Conservation (phyloP, 257 asterid species). For the Solanum lignicaule region DNA sequence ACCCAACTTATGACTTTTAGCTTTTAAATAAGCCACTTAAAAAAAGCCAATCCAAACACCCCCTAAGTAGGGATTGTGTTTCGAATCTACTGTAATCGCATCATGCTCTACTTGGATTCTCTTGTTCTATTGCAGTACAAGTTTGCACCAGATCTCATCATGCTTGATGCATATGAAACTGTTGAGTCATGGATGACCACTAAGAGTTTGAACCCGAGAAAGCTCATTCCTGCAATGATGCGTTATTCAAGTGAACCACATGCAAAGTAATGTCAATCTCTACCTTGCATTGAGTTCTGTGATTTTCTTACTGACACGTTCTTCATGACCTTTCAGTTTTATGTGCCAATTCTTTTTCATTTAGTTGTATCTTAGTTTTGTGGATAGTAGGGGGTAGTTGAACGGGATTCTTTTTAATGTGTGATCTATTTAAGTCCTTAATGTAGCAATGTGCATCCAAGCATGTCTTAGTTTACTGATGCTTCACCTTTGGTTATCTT, state of each 20-base stretch:
- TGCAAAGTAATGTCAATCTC: conserved; percentile 62
- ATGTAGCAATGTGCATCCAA: neutral
- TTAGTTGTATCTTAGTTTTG: neutral
- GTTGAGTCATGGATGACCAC: conserved; percentile 98
- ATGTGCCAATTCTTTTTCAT: neutral
- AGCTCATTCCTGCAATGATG: conserved; percentile 99
- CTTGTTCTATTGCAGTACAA: conserved; percentile 63
- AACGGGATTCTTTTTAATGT: neutral
- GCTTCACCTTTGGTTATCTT: neutral
- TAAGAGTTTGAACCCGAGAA: conserved; percentile 78
- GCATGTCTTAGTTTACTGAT: neutral
- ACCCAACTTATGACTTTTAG: neutral
- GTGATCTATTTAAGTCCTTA: neutral
- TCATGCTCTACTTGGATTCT: neutral
- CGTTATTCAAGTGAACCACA: conserved; percentile 96
- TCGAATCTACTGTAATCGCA: neutral
- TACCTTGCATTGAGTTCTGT: neutral
- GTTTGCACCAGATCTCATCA: conserved; percentile 91
- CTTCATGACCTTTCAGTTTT: neutral
- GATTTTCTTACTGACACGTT: neutral
- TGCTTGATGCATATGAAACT: conserved; percentile 99
- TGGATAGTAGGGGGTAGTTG: neutral
- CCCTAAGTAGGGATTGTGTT: neutral
- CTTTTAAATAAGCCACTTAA: neutral
- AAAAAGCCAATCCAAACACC: neutral